Conservation (phyloP, 2,329 filamentous ascomycete species). For the Graphium sp. region DNA sequence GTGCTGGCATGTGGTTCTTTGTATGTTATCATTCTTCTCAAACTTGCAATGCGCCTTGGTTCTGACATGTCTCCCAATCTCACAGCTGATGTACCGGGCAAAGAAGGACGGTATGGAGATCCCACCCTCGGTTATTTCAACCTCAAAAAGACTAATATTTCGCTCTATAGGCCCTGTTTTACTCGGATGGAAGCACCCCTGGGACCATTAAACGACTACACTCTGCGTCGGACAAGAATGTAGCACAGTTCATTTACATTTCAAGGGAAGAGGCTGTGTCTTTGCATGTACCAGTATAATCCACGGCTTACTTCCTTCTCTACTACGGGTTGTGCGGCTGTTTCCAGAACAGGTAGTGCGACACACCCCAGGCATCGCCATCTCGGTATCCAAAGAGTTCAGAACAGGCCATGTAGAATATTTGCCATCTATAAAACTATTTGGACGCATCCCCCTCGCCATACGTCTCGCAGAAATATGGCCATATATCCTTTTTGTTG, state of each 20-base stretch:
- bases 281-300: too few relatives aligned
- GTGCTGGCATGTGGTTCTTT: constrained; percentile 99
- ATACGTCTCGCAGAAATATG: constrained; percentile 47
- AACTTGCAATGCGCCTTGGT: neutral
- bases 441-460: constrained; percentile 38
- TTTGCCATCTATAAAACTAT: constrained; percentile 57
- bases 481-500: constrained; percentile 45
- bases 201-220: constrained; percentile 72
- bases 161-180: constrained; percentile 45
- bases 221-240: too few relatives aligned
- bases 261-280: too few relatives aligned
- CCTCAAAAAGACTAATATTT: constrained; percentile 5
- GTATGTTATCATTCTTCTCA: constrained; percentile 36
- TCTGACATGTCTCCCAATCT: neutral
- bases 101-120: constrained; percentile 66
- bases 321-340: too few relatives aligned
- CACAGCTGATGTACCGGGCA: constrained; percentile 82
- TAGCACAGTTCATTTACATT: too few relatives aligned
- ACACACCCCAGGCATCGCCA: constrained; percentile 52
- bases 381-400: constrained; percentile 50
- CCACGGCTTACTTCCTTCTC: too few relatives aligned
- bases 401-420: constrained; percentile 56
- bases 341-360: constrained; percentile 52
- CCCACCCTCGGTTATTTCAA: neutral
- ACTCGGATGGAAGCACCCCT: constrained; percentile 89